These are phyloP conservation scores for Calcarisporium arbuscula DNA, from an alignment of 2,329 filamentous ascomycete genomes.

Conservation along the genomic window DNA sequence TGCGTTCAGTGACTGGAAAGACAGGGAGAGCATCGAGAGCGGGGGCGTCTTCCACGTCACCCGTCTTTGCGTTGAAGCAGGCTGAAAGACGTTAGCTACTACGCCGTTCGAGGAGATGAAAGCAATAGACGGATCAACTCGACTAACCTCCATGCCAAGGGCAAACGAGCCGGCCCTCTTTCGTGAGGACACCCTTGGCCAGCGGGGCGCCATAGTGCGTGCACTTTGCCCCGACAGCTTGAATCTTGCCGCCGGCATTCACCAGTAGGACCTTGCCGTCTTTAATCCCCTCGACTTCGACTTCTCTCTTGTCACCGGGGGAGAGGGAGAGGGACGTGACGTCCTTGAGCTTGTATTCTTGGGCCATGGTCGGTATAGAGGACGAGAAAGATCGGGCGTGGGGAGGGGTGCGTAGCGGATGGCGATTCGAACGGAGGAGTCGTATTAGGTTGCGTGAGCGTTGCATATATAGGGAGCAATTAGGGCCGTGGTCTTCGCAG, in stretches of 20 bases:
- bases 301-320: conserved; percentile 79
- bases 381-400: conserved; percentile 16
- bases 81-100: conserved; percentile 42
- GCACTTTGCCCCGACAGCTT: conserved; percentile 79
- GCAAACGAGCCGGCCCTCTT: conserved; percentile 78
- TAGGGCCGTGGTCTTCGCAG: no score
- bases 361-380: conserved; percentile 36
- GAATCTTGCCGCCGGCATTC: conserved; percentile 68
- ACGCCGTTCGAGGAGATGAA: not conserved
- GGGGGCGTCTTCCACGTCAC: conserved; percentile 92
- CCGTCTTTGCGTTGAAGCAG: conserved; percentile 84
- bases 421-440: not conserved
- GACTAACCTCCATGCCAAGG: conserved; percentile 90
- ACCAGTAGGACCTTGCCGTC: conserved; percentile 80
- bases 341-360: conserved; percentile 68
- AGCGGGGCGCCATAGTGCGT: conserved; percentile 90
- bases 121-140: not conserved
- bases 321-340: conserved; percentile 68
- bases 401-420: not conserved
- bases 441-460: no score
- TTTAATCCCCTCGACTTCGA: conserved; percentile 83
- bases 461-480: no score
- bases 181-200: conserved; percentile 75
- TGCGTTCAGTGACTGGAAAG: conserved; percentile 74
- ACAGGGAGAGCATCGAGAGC: conserved; percentile 79